These are phyloP conservation scores for Nannizziopsis barbatae DNA, from an alignment of 2,329 filamentous ascomycete genomes.

Conservation along the genomic window DNA sequence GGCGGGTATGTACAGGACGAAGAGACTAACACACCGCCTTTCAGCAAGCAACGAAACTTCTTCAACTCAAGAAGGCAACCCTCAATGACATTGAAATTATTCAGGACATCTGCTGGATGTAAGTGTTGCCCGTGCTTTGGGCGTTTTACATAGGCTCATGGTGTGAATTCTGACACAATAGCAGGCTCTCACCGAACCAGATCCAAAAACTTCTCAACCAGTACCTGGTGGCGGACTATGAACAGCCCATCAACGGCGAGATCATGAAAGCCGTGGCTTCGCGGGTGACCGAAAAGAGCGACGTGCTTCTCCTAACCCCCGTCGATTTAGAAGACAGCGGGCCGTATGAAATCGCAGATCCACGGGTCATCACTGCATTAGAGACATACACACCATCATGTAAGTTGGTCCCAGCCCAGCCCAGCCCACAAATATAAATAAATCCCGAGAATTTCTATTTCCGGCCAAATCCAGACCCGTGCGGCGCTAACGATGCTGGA, in stretches of 20 bases:
- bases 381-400: conserved; percentile 98
- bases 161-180: conserved; percentile 8
- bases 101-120: conserved; percentile 99
- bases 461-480: background rate
- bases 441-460: background rate
- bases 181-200: conserved; percentile 89
- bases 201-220: conserved; percentile 98
- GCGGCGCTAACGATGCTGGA: no score
- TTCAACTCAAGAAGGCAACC: conserved; percentile 97
- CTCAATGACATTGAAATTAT: conserved; percentile 99
- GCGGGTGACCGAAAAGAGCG: conserved; percentile 94
- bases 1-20: no score
- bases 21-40: conserved; percentile 1
- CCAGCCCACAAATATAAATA: background rate
- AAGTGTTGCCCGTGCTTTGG: conserved; percentile 35
- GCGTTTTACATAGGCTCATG: background rate
- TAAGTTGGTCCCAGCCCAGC: no score
- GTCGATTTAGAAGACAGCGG: conserved; percentile 99
- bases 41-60: conserved; percentile 90
- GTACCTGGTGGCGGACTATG: conserved; percentile 96
- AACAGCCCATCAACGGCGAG: conserved; percentile 97
- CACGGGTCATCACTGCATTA: conserved; percentile 84
- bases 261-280: conserved; percentile 99
- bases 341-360: conserved; percentile 96
- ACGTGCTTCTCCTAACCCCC: conserved; percentile 81